These are phyloP conservation scores for Orbilia quercus DNA, from an alignment of 2,329 filamentous ascomycete species.

Conservation along the genomic window DNA sequence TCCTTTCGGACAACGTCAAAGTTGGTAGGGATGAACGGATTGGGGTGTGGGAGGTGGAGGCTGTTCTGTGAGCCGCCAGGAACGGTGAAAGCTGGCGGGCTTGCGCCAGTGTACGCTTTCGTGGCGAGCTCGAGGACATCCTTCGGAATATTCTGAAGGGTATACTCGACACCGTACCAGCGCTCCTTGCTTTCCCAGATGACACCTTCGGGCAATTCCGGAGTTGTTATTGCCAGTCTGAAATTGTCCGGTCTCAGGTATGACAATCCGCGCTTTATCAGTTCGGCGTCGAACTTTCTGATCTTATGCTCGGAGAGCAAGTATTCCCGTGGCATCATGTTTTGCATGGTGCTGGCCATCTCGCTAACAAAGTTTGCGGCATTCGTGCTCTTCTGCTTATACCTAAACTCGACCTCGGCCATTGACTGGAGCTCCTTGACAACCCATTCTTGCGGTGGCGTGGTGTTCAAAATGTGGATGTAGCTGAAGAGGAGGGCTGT, in stretches of 20 bases:
- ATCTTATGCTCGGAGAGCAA: constrained; percentile 83
- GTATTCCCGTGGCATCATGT: constrained; percentile 84
- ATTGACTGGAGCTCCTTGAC: constrained; percentile 91
- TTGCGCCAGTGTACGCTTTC: constrained; percentile 54
- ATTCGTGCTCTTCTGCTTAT: constrained; percentile 84
- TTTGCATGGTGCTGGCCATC: constrained; percentile 89
- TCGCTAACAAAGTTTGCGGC: constrained; percentile 89
- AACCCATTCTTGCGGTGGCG: constrained; percentile 88
- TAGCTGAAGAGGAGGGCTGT: constrained; percentile 90
- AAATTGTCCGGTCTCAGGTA: constrained; percentile 89
- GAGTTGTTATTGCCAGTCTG: constrained; percentile 82
- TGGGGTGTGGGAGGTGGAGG: constrained; percentile 88
- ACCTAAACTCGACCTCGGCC: constrained; percentile 93
- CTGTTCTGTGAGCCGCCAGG: constrained; percentile 69
- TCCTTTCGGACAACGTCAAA: constrained; percentile 96
- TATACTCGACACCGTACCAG: constrained; percentile 98
- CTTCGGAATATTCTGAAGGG: constrained; percentile 79
- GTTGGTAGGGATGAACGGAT: constrained; percentile 94
- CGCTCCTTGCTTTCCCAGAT: constrained; percentile 86
- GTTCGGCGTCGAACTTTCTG: constrained; percentile 80
- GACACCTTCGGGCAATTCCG: constrained; percentile 76
- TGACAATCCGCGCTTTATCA: constrained; percentile 78
- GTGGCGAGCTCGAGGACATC: constrained; percentile 74
- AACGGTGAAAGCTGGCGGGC: constrained; percentile 27
- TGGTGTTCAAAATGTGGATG: constrained; percentile 83